Evolutionary conservation across 2,329 filamentous ascomycete species (phyloP), one percentile per base, ranked within the genome.

Genomic region (Helotiales sp.): DNA sequence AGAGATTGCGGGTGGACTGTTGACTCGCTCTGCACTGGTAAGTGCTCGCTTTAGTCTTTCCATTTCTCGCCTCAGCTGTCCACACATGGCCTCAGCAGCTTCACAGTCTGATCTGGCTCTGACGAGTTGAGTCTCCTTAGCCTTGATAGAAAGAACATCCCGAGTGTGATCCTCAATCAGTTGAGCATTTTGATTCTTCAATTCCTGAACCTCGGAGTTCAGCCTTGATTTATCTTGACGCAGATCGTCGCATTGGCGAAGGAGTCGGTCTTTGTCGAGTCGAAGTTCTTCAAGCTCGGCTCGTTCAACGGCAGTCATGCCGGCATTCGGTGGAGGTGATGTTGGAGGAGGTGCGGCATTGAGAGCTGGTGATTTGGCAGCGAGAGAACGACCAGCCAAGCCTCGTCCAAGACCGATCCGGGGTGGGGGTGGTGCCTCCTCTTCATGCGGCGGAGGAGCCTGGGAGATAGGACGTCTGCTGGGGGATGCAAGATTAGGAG

Each of bases 161-260:
- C 95, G 87, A 0, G 96, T 99, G 78, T 98, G 95, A 75, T 98
- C 95, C 80, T 99, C 96, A 69, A 99, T 99, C 37, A 99, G 84
- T 70, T 96, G 91, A 26, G 96, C 96, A 75, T 99, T 99, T 78
- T 97, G 93, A 75, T 97, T 96, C 80, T 97, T 96, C 32, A 99
- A 86, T 79, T 98, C 96, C 73, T 95, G 91, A 49, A 98, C 91
- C 78, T 97, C 93, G 0, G 93, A 96, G 67, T 89, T 86, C 58
- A 97, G 86, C 75, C 91, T 94, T 66, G 89, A 88, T 69, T 93
- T 90, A 76, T 97, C 95, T 55, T 92, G 87, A 63, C 93, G 88
- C 73, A 94, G 83, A 52, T 97, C 94, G 63, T 97, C 93, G 10
- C 89, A 87, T 71, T 93, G 87, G 64, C 89, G 88, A 24, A 87